Base-by-base conservation (phyloP, 2,329 filamentous ascomycete genomes). In the Whalleya microplaca region DNA sequence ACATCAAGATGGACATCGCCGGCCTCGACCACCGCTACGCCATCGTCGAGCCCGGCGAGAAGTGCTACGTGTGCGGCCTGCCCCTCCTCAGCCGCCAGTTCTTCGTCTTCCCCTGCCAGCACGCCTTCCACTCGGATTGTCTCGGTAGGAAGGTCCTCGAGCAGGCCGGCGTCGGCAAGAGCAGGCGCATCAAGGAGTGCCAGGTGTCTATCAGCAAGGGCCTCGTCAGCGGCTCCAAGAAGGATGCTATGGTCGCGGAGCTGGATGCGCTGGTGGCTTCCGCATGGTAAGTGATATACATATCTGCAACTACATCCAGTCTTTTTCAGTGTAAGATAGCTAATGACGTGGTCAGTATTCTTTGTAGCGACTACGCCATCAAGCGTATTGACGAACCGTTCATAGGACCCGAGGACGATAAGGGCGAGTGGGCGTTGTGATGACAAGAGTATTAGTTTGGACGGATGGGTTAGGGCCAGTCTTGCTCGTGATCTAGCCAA, bases 71-170 rank as follows among this genome's bases (percentile, higher is more conserved):
- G 2, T 99, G 95, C 70, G 85, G 87, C 0, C 76, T 98, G 53
- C 95, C 95, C 9, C 77, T 99, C 51, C 81, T 99, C 16, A 93
- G 90, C 69, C 79, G 93, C 51, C 93, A 97, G 68, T 99, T 99
- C 75, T 99, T 98, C 66, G 95, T 99, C 18, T 99, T 99, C 65
- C 95, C 95, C 0, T 99, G 95, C 73, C 95, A 99, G 78, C 95
- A 99, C 75, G 91, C 93, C 2, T 99, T 99, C 70, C 95, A 99
- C 73, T 94, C 91, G 42, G 95, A 99, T 71, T 99, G 95, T 72
- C 76, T 99, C 47, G 94, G 92, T 0, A 88, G 86, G 67, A 90
- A 89, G 69, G 92, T 98, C 0, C 82, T 97, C 51, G 90, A 94
- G 72, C 88, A 92, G 63, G 87, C 89, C 1, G 91, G 92, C 0